Conservation (phyloP, 2,329 filamentous ascomycete genomes). For the Lecanicillium sp. region DNA sequence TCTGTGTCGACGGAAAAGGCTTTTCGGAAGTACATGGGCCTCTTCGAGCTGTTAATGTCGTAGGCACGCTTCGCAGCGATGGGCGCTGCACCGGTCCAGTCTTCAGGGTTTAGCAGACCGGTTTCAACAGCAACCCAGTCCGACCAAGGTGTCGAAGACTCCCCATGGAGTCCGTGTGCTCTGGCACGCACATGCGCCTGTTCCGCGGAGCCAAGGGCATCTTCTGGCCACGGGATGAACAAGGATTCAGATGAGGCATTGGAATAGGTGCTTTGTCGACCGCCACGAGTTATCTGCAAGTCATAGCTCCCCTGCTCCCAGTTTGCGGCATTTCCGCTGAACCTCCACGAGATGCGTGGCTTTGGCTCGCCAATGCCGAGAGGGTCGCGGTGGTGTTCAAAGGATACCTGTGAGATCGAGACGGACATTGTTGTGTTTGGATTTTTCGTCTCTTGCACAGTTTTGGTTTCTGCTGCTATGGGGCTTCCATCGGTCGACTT, state of each 20-base stretch:
- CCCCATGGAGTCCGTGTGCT: slow-evolving; percentile 19
- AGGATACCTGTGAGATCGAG: slow-evolving; percentile 28
- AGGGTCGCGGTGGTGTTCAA: slow-evolving; percentile 32
- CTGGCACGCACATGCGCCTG: slow-evolving; percentile 24
- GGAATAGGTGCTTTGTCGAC: slow-evolving; percentile 1
- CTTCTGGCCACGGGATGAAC: slow-evolving; percentile 36
- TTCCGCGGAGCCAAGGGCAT: slow-evolving; percentile 22
- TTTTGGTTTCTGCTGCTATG: no score
- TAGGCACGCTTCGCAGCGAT: slow-evolving; percentile 23
- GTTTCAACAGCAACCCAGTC: slow-evolving; percentile 26
- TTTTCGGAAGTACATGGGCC: slow-evolving; percentile 25
- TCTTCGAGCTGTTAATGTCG: slow-evolving; percentile 19
- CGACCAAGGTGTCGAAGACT: slow-evolving; percentile 16
- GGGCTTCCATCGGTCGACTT: no score
- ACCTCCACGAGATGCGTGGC: slow-evolving; percentile 40
- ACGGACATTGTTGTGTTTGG: slow-evolving; percentile 23
- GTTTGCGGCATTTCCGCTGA: slow-evolving; percentile 26
- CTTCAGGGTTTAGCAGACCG: slow-evolving; percentile 19
- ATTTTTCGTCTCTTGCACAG: not conserved
- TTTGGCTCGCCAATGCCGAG: slow-evolving; percentile 35
- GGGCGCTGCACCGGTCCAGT: slow-evolving; percentile 21
- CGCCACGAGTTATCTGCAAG: slow-evolving; percentile 27
- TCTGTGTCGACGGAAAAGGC: slow-evolving; percentile 18
- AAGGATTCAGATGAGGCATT: slow-evolving; percentile 27
- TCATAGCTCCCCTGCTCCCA: slow-evolving; percentile 38